A percentile compares a stretch with the other conserved stretches of the same genome.
Conservation (phyloP, 352 stramenopile genomes). For the Phytophthora litchii region DNA sequence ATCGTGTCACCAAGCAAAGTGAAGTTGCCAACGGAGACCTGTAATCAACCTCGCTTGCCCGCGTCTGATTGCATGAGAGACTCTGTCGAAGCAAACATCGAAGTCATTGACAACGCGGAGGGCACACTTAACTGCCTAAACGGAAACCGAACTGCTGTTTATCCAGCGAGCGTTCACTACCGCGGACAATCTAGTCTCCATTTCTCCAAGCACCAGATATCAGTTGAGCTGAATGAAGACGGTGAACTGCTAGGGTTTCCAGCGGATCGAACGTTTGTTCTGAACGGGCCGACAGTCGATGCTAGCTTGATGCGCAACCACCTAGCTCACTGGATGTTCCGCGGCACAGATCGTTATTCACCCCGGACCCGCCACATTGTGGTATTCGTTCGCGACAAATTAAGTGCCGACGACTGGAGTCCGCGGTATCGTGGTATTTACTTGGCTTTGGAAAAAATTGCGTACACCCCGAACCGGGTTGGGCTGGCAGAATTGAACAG, state of each 20-base stretch:
- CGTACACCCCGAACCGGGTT: constrained; percentile 63
- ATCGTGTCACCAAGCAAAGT: constrained; percentile 48
- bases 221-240: constrained; percentile 41
- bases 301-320: constrained; percentile 70
- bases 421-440: constrained; percentile 68
- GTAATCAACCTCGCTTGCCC: constrained; percentile 49
- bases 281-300: constrained; percentile 68
- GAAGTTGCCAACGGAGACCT: constrained; percentile 55
- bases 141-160: constrained; percentile 35
- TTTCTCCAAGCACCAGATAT: constrained; percentile 63
- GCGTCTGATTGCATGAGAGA: constrained; percentile 57
- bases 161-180: constrained; percentile 52
- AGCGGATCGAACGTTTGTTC: constrained; percentile 48
- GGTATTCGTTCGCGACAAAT: constrained; percentile 52
- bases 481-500: constrained; percentile 40
- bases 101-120: constrained; percentile 57
- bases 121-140: constrained; percentile 53
- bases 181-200: constrained; percentile 66
- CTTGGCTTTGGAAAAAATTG: constrained; percentile 63
- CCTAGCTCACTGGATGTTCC: constrained; percentile 72
- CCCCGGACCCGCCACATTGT: constrained; percentile 59
- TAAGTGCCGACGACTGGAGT: constrained; percentile 33
- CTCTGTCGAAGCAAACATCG: constrained; percentile 44
- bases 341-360: constrained; percentile 62
- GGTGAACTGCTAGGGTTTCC: constrained; percentile 50